Evolutionary conservation across 176 grass and related monocot species (phyloP).

Genomic region (Pharus latifolius): DNA sequence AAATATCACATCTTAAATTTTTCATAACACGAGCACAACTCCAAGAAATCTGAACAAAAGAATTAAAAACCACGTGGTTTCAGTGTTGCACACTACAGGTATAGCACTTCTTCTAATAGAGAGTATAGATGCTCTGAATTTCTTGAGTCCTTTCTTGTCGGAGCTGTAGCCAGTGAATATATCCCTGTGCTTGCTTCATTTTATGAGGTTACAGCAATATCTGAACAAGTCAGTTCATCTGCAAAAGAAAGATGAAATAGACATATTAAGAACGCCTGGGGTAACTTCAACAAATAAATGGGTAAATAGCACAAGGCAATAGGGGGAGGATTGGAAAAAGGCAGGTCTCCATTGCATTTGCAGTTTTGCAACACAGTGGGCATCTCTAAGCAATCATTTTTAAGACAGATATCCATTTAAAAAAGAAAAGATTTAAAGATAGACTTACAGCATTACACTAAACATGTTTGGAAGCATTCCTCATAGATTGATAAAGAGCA

Average conservation of each 20-base stretch:
- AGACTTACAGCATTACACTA: not conserved
- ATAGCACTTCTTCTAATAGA: no score
- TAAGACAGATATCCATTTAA: no score
- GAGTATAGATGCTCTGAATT: not conserved
- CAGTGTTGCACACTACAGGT: no score
- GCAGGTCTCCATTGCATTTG: not conserved
- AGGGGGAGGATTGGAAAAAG: not conserved
- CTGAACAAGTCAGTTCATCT: not conserved
- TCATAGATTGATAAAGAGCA: constrained; percentile 69
- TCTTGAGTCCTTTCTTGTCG: no score
- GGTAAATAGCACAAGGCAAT: no score
- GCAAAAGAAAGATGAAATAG: not conserved
- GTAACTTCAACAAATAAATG: not conserved
- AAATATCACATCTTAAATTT: no score
- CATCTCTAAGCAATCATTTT: not conserved
- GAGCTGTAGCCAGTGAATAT: no score
- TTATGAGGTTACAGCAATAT: not conserved
- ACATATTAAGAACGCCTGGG: not conserved
- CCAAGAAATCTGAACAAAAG: no score
- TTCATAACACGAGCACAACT: no score
- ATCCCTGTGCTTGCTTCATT: not conserved
- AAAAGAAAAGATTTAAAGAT: no score
- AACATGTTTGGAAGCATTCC: not conserved
- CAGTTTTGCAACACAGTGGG: not conserved
- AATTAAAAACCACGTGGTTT: no score